Base-by-base conservation (phyloP, 1,139 yeast genomes). In the Geotrichum aggregatum region DNA sequence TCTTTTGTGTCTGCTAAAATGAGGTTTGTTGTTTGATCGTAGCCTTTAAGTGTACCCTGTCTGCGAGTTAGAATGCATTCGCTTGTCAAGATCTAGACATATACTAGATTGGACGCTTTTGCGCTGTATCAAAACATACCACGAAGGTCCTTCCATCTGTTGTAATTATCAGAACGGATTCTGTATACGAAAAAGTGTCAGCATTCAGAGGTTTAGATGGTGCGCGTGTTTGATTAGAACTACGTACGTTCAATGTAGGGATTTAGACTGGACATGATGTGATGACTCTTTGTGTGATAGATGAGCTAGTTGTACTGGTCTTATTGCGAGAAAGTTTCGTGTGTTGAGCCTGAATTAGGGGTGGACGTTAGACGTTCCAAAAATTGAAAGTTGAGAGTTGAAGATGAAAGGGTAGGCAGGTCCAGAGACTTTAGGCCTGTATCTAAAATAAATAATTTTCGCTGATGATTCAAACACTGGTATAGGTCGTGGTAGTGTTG, bases 11-110 rank as follows among this genome's bases (percentile, higher is more conserved):
- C 70, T 7, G 82, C 70, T 41, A 91, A 72, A 40, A 88, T 75
- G 19, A 91, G 63, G 64, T 91, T 91, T 26, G 95, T 84, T 48
- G 84, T 75, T 61, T 84, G 83, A 66, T 91, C 98, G 63, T 76
- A 89, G 19, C 96, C 95, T 64, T 83, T 83, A 39, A 91, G 76
- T 26, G 70, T 74, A 1, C 96, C 98, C 65, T 79, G 60, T 47
- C 21, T 24, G 24, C 5, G 3, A 11, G 34, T 30, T 3, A 30
- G 7, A 62, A 60, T 33, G 52, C 50, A 30, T 14, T 16, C 13
- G 55, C 59, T 26, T 54, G 59, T 64, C 36, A 70, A 61, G 7
- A 11, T 13, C 1, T 8, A 7, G 31, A 31, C 35, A 21, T 22
- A 11, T 18, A 3, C 21, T 31, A 24, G 28, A 35, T 14, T 7